A percentile compares a stretch with the other conserved stretches of the same genome.
These are phyloP conservation scores for Saprolegnia parasitica DNA, from an alignment of 352 stramenopile species.

Conservation along the genomic window DNA sequence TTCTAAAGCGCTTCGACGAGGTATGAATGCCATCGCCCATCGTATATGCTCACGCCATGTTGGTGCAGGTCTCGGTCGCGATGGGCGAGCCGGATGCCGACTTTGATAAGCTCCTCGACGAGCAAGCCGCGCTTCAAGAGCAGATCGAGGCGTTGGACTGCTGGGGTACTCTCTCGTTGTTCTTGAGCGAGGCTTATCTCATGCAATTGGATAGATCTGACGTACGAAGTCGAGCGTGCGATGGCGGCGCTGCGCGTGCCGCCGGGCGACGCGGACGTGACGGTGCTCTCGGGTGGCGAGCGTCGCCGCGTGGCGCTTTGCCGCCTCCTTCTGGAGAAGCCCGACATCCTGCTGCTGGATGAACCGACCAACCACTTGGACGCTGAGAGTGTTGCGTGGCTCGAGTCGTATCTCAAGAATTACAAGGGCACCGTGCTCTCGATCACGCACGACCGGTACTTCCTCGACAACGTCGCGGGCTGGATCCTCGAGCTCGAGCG, in stretches of 20 bases:
- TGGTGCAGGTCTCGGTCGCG: slow-evolving; percentile 58
- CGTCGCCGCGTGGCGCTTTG: slow-evolving; percentile 94
- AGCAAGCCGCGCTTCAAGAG: slow-evolving; percentile 83
- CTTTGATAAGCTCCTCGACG: slow-evolving; percentile 77
- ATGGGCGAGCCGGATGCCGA: slow-evolving; percentile 89
- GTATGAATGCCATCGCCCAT: neutral
- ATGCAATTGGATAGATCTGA: slow-evolving; percentile 39
- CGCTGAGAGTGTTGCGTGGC: slow-evolving; percentile 94
- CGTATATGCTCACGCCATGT: neutral
- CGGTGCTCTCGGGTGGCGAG: slow-evolving; percentile 88
- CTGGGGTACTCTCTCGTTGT: slow-evolving; percentile 40
- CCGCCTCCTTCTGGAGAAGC: slow-evolving; percentile 93
- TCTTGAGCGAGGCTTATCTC: neutral
- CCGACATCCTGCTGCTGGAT: slow-evolving; percentile 95
- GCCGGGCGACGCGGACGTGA: slow-evolving; percentile 55
- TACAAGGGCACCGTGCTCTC: slow-evolving; percentile 96
- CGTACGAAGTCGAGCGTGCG: slow-evolving; percentile 75
- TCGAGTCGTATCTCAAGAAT: slow-evolving; percentile 95
- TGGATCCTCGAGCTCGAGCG: slow-evolving; percentile 98
- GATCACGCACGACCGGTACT: slow-evolving; percentile 99
- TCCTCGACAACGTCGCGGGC: slow-evolving; percentile 96
- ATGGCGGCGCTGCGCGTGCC: slow-evolving; percentile 77
- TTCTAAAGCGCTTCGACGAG: slow-evolving; percentile 80
- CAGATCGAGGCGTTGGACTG: slow-evolving; percentile 80
- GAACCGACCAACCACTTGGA: slow-evolving; percentile 99